Percentiles rank a stretch among this genome's conserved stretches.
Conservation (phyloP, 495 filamentous ascomycete species). For the Tuber microsphaerosporum region DNA sequence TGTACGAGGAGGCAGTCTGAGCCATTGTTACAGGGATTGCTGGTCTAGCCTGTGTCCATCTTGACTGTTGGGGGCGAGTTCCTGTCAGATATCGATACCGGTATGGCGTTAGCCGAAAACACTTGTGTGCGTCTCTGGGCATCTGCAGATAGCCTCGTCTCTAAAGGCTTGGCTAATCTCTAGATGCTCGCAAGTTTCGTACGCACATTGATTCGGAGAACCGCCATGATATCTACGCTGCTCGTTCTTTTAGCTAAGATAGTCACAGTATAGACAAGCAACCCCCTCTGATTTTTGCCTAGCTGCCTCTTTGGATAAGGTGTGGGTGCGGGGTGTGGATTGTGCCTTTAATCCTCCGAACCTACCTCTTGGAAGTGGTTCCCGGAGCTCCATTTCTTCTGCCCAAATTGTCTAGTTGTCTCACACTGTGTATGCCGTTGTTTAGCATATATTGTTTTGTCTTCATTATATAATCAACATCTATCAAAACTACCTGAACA, state of each 20-base stretch:
- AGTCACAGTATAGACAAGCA: slow-evolving; percentile 3
- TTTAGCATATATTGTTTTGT: not conserved
- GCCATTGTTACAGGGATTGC: not conserved
- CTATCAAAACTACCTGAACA: too few species aligned
- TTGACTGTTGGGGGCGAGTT: not conserved
- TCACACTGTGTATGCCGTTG: not conserved
- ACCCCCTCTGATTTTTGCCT: not conserved
- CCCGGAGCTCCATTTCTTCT: not conserved
- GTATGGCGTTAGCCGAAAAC: not conserved
- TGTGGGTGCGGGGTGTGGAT: not conserved
- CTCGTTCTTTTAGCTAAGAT: not conserved
- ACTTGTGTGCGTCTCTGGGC: not conserved
- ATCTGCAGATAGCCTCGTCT: not conserved
- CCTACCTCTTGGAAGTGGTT: not conserved
- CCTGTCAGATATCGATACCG: not conserved
- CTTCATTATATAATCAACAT: too few species aligned
- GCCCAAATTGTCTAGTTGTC: not conserved
- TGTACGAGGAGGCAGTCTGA: not conserved
- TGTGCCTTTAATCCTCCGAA: not conserved
- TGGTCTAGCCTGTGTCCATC: not conserved
- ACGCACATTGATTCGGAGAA: not conserved
- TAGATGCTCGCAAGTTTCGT: not conserved
- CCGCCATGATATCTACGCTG: not conserved
- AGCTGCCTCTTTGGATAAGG: not conserved
- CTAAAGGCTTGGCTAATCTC: not conserved